phyloP scores from a whole-genome alignment of 495 filamentous ascomycete genomes.

The Glonium stellatum region DNA sequence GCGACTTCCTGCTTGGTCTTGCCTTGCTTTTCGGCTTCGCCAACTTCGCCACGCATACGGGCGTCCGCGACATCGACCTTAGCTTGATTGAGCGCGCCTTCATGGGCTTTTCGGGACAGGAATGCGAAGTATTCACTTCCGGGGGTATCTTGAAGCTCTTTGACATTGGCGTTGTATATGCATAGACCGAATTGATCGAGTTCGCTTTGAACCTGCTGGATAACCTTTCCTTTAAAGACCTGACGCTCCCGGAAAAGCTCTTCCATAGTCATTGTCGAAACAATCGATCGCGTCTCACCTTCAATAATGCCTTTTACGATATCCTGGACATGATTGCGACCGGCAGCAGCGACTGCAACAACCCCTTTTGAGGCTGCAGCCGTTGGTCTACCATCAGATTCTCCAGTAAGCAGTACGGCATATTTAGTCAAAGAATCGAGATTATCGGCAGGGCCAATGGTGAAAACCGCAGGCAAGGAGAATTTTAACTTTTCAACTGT shows the following conservation, averaged over 20 bases:
- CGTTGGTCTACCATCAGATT: conserved; percentile 39
- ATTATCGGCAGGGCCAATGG: conserved; percentile 68
- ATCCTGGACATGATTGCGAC: conserved; percentile 64
- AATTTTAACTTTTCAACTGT: conserved; percentile 78
- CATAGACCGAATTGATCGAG: conserved; percentile 65
- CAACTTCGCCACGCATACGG: conserved; percentile 68
- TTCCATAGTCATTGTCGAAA: conserved; percentile 78
- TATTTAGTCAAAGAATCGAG: conserved; percentile 63
- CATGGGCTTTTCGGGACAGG: conserved; percentile 71
- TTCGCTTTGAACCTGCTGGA: conserved; percentile 69
- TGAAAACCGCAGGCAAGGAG: conserved; percentile 73
- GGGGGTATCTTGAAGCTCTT: conserved; percentile 73
- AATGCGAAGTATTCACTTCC: conserved; percentile 72
- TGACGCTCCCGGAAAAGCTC: conserved; percentile 79
- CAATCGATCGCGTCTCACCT: conserved; percentile 71
- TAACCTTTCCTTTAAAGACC: conserved; percentile 70
- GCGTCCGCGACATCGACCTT: conserved; percentile 76
- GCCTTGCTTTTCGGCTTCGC: conserved; percentile 69
- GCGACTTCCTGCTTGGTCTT: conserved; percentile 72
- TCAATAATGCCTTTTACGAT: conserved; percentile 87
- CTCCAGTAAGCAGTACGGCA: conserved; percentile 63
- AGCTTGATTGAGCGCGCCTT: conserved; percentile 72
- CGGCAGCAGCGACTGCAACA: conserved; percentile 25
- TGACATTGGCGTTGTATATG: conserved; percentile 72
- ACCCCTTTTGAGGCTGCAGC: conserved; percentile 32